Evolutionary conservation across 306 rosid genomes (phyloP), one percentile per base, ranked within the genome.

Genomic region (Quercus berberidifolia): DNA sequence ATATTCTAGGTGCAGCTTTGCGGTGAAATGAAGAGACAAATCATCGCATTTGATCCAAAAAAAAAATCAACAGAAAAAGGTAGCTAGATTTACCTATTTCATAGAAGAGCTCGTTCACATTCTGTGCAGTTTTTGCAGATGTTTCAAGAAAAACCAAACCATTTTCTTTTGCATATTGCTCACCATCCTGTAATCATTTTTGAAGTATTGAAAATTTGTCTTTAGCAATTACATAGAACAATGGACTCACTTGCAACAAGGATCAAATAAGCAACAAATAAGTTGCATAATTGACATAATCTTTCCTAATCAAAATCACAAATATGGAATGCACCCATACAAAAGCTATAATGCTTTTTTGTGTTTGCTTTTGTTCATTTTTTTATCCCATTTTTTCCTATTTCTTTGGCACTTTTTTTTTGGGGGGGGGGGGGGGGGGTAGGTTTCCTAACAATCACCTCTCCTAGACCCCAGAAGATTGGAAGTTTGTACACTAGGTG

Each of bases 81-180:
- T 19, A 59, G 63, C 67, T 41, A 3, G 46, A 5, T 28, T 74
- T 90, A 93, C 97, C 98, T 89, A 93, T 91, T 82, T 90, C 98
- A 83, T 93, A 91, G 77, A 93, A 93, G 78, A 91, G 98, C 85
- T 93, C 98, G 6, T 87, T 93, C 78, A 93, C 92, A 85, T 93
- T 93, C 76, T 91, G 94, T 59, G 98, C 93, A 2, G 94, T 84
- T 88, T 93, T 93, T 26, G 97, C 98, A 76, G 98, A 93, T 55
- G 98, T 90, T 91, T 93, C 98, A 19, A 89, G 78, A 79, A 91
- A 93, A 58, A 88, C 74, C 89, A 93, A 58, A 6, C 93, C 91
- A 73, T 90, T 87, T 82, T 93, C 97, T 82, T 83, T 88, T 23
- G 97, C 97, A 86, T 86, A 93, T 82, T 88, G 90, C 75, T 91